phyloP scores from a whole-genome alignment of 2,329 filamentous ascomycete genomes.

The Pseudopithomyces maydicus region DNA sequence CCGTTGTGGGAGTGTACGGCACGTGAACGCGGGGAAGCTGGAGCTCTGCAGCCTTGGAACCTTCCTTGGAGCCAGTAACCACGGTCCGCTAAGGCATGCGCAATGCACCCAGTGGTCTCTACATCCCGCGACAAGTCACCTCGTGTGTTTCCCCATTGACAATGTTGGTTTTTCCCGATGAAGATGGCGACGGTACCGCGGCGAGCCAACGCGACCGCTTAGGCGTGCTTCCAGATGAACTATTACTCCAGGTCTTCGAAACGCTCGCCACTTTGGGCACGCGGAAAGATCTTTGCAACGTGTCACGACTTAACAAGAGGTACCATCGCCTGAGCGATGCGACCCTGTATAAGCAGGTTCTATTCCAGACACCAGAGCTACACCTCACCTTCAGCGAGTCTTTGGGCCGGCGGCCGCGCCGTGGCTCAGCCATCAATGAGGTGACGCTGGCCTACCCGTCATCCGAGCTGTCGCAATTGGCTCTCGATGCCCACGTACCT shows the following conservation, averaged over 20 bases:
- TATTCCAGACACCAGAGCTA: conserved; percentile 37
- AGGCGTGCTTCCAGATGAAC: conserved; percentile 32
- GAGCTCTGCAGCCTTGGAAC: too few relatives aligned
- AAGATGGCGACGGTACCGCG: background rate
- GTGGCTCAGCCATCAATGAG: conserved; percentile 39
- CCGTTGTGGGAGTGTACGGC: background rate
- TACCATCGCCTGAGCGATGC: conserved; percentile 39
- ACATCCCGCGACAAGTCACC: background rate
- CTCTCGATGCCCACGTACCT: conserved; percentile 33
- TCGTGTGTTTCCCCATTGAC: background rate
- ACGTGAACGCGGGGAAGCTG: conserved; percentile 3
- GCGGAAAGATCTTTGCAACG: conserved; percentile 31
- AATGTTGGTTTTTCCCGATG: conserved; percentile 11
- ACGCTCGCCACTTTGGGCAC: conserved; percentile 28
- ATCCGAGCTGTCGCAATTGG: conserved; percentile 35
- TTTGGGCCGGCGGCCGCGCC: conserved; percentile 33
- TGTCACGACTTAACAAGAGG: conserved; percentile 35
- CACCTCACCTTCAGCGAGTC: conserved; percentile 43
- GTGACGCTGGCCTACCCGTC: conserved; percentile 38
- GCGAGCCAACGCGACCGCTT: conserved; percentile 16
- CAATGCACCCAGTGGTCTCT: background rate
- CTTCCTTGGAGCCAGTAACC: background rate
- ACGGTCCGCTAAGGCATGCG: background rate
- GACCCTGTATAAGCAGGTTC: conserved; percentile 37
- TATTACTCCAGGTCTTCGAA: conserved; percentile 39